A percentile compares a stretch with the other conserved stretches of the same genome.
Conservation (phyloP, 2,329 filamentous ascomycete genomes). For the Penicillium concentricum region DNA sequence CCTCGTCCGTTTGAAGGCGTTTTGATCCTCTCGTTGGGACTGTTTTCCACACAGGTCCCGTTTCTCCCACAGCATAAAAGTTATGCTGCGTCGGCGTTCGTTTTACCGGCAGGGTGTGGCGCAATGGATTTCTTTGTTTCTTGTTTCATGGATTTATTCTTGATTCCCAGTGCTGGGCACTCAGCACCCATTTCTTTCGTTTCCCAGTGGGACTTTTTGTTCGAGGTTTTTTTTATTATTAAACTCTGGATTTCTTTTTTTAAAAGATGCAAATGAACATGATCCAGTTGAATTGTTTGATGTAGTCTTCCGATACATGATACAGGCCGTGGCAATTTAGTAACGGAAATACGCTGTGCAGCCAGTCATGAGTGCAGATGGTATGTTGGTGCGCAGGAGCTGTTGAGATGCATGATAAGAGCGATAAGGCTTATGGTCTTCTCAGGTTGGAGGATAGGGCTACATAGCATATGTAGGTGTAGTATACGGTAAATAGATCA, state of each 20-base stretch:
- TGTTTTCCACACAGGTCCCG: background rate
- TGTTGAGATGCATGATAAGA: conserved; percentile 3
- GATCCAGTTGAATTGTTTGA: background rate
- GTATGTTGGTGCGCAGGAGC: background rate
- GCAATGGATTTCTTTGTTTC: background rate
- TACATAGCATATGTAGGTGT: background rate
- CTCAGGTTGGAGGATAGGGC: no score
- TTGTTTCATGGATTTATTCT: background rate
- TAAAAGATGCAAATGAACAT: background rate
- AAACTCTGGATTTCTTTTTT: background rate
- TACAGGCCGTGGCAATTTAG: conserved; percentile 16
- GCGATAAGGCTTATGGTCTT: background rate
- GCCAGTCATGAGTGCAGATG: conserved; percentile 3
- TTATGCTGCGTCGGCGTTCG: conserved; percentile 18
- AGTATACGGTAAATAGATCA: background rate
- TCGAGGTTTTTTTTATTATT: background rate
- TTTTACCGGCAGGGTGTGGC: conserved; percentile 13
- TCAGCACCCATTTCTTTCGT: conserved; percentile 6
- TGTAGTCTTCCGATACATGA: background rate
- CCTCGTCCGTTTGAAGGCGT: conserved; percentile 18
- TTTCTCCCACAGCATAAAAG: background rate
- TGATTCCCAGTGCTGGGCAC: conserved; percentile 9
- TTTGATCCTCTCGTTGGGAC: conserved; percentile 15
- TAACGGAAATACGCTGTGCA: conserved; percentile 10
- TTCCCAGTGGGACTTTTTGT: background rate